phyloP scores from a whole-genome alignment of 352 stramenopile genomes.

The Globisporangium spiculum region DNA sequence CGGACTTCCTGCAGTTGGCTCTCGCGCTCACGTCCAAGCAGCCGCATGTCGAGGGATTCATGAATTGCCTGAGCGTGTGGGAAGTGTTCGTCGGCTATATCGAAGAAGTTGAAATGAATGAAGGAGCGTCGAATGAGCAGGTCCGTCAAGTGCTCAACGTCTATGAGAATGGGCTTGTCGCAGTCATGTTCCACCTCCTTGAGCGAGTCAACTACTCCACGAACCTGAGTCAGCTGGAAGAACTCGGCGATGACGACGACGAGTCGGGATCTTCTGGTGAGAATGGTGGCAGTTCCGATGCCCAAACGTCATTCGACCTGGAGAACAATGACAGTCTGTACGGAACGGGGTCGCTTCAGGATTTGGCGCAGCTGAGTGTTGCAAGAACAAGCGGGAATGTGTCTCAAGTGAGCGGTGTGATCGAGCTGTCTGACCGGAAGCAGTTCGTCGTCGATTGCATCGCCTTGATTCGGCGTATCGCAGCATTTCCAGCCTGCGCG shows the following conservation, averaged over 20 bases:
- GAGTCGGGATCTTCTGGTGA: slow-evolving; percentile 16
- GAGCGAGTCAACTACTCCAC: slow-evolving; percentile 64
- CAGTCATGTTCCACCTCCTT: slow-evolving; percentile 78
- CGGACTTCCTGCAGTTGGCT: slow-evolving; percentile 55
- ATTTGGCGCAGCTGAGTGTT: slow-evolving; percentile 63
- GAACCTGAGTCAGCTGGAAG: slow-evolving; percentile 61
- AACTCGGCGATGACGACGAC: slow-evolving; percentile 55
- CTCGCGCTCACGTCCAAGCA: slow-evolving; percentile 66
- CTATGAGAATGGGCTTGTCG: slow-evolving; percentile 68
- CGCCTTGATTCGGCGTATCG: slow-evolving; percentile 65
- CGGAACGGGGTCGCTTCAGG: slow-evolving; percentile 59
- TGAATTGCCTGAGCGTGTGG: slow-evolving; percentile 81
- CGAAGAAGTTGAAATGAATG: slow-evolving; percentile 72
- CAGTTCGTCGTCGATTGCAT: slow-evolving; percentile 76
- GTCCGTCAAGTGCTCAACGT: slow-evolving; percentile 45
- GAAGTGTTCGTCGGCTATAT: slow-evolving; percentile 83
- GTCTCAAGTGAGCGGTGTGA: slow-evolving; percentile 21
- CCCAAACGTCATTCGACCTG: slow-evolving; percentile 30
- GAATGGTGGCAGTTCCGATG: slow-evolving; percentile 34
- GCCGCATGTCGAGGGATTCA: slow-evolving; percentile 65
- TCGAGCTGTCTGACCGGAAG: slow-evolving; percentile 66
- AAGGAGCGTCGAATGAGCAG: slow-evolving; percentile 53
- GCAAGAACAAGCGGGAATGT: slow-evolving; percentile 35
- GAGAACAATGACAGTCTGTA: slow-evolving; percentile 33
- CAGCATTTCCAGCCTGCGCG: slow-evolving; percentile 52